phyloP scores from a whole-genome alignment of 192 early-diverging fungal genomes.

The Entophlyctis helioformis region DNA sequence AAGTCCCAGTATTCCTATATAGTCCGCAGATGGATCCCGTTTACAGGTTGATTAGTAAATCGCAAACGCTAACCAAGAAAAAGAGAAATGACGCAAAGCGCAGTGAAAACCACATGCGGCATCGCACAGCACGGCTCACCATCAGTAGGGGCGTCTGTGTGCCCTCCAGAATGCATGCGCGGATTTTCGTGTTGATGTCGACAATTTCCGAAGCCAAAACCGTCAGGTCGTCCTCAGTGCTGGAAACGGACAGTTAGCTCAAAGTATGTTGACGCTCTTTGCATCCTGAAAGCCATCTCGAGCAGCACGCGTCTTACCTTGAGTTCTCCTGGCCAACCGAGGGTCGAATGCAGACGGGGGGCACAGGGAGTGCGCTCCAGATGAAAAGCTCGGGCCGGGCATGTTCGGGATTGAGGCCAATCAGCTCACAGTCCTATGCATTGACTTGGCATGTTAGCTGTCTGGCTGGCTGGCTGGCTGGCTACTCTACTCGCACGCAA shows the following conservation, averaged over 20 bases:
- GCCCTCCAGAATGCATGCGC: conserved; percentile 10
- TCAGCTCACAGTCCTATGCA: conserved; percentile 79
- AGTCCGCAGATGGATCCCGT: too few species aligned
- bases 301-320: too few species aligned
- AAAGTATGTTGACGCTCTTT: too few species aligned
- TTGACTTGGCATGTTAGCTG: too few species aligned
- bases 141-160: conserved; percentile 10
- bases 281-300: too few species aligned
- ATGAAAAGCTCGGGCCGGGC: conserved; percentile 87
- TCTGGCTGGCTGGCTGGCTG: too few species aligned
- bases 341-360: conserved; percentile 91
- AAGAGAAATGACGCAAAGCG: too few species aligned
- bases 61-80: too few species aligned
- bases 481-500: neutral
- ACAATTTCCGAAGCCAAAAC: conserved; percentile 91
- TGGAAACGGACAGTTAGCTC: conserved; percentile 14
- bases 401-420: conserved; percentile 75
- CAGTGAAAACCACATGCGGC: too few species aligned
- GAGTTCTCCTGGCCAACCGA: conserved; percentile 88
- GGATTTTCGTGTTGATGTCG: conserved; percentile 52
- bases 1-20: conserved; percentile 90
- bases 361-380: conserved; percentile 91
- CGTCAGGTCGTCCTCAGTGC: conserved; percentile 95
- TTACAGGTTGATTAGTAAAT: too few species aligned
- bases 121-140: neutral